Evolutionary conservation across 768 basidiomycete genomes (phyloP).

Genomic region (Gelatoporia subvermispora): DNA sequence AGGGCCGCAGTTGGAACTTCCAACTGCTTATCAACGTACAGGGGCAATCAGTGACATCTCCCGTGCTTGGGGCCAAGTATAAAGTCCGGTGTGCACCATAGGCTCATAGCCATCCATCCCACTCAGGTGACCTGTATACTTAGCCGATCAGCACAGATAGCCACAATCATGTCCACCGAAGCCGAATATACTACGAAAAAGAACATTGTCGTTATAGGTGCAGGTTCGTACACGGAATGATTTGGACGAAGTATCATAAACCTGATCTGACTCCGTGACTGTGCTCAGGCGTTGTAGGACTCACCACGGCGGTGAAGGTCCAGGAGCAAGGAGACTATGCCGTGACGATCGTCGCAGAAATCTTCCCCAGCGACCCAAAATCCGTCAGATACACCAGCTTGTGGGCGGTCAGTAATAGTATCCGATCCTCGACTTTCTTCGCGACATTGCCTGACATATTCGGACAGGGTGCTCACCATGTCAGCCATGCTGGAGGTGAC

Average conservation of each 20-base stretch:
- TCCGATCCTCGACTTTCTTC: no score
- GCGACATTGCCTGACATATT: background rate
- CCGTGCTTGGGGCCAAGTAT: no score
- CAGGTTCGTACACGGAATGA: conserved; percentile 31
- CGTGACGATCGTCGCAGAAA: conserved; percentile 68
- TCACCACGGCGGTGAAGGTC: conserved; percentile 67
- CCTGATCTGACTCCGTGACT: no score
- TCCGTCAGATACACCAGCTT: conserved; percentile 69
- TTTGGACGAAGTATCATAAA: no score
- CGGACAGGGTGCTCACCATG: conserved; percentile 73
- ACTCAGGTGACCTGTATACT: no score
- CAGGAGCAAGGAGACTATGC: conserved; percentile 56
- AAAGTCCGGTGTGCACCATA: no score
- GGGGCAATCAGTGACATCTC: no score
- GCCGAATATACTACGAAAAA: conserved; percentile 11
- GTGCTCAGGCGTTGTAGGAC: conserved; percentile 76
- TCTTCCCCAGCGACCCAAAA: conserved; percentile 67
- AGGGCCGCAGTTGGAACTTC: no score
- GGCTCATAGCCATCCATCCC: no score
- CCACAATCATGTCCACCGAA: conserved; percentile 2
- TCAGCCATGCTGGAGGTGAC: conserved; percentile 51
- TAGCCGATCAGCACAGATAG: no score
- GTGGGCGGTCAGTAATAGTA: conserved; percentile 83
- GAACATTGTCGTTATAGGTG: conserved; percentile 35
- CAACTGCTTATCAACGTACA: no score